phyloP scores from a whole-genome alignment of 2,329 filamentous ascomycete genomes.

The Stromatinia cepivora region DNA sequence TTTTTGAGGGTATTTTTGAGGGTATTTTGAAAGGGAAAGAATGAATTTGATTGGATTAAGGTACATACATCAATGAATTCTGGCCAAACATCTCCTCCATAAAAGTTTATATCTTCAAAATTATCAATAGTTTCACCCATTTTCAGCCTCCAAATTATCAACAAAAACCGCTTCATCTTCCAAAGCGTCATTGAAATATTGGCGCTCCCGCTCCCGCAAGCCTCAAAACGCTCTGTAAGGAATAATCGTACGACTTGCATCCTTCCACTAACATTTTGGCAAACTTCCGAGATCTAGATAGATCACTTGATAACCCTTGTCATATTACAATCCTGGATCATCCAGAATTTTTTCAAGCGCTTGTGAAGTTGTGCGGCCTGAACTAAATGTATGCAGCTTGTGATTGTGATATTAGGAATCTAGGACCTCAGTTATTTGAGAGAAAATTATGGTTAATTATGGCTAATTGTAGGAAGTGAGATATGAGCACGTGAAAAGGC shows the following conservation, averaged over 20 bases:
- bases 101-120: too few relatives aligned
- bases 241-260: conserved; percentile 21
- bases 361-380: not conserved
- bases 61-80: too few relatives aligned
- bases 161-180: too few relatives aligned
- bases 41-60: too few relatives aligned
- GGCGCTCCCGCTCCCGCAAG: conserved; percentile 20
- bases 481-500: not conserved
- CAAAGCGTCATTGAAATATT: conserved; percentile 17
- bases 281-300: conserved; percentile 11
- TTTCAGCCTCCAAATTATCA: too few relatives aligned
- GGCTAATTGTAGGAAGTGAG: not conserved
- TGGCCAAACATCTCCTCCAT: too few relatives aligned
- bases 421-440: not conserved
- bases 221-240: conserved; percentile 4
- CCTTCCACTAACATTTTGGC: conserved; percentile 15
- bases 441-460: not conserved
- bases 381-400: not conserved
- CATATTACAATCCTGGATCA: not conserved
- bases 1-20: too few relatives aligned
- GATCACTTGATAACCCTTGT: conserved; percentile 11
- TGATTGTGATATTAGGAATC: not conserved
- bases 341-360: not conserved
- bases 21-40: too few relatives aligned
- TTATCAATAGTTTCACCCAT: too few relatives aligned